Base-by-base conservation (phyloP, 2,329 filamentous ascomycete genomes). In the Aspergillus sp. region DNA sequence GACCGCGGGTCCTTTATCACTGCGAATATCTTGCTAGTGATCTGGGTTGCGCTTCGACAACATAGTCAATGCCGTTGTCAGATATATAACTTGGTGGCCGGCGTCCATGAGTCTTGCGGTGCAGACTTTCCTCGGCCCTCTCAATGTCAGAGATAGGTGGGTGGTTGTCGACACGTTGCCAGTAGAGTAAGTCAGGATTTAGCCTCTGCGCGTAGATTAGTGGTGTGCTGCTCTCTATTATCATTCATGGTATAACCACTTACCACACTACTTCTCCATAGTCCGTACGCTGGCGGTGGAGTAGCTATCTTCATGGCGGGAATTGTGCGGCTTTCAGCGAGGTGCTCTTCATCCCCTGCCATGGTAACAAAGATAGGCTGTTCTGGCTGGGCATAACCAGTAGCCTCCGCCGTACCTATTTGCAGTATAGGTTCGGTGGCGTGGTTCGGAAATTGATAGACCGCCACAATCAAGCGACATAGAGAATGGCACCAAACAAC, bases 241-340 rank as follows among this genome's bases (percentile, higher is more conserved):
- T 19, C 11, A n/a, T 3, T 14, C 19, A 21, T n/a, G n/a, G 24
- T 23, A 33, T 37, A 6, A 21, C 27, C 39, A 86, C 87, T 73
- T 82, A 90, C 88, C 74, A 95, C 90, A 68, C 89, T 93, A 72
- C 88, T 87, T 52, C 91, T 82, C 90, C 91, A 96, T 1, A 91
- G 77, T 0, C 92, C 92, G 70, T 96, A 96, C 2, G 91, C 91
- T 0, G 93, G 92, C 4, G 93, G 92, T 8, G 86, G 85, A 19
- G 81, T 63, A 65, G 68, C 70, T 55, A 72, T 58, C 19, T 86
- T 86, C 58, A 85, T 82, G 51, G 79, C 83, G 56, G 84, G 81
- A 50, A 63, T 59, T 53, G 81, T 72, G 3, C 82, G 84, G 33
- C 63, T 63, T 35, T 67, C 66, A 21, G 63, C 54, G 2, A 78